A percentile compares a stretch with the other conserved stretches of the same genome.
Evolutionary conservation across 495 filamentous ascomycete genomes (phyloP).

Genomic region (Trichoderma virens): DNA sequence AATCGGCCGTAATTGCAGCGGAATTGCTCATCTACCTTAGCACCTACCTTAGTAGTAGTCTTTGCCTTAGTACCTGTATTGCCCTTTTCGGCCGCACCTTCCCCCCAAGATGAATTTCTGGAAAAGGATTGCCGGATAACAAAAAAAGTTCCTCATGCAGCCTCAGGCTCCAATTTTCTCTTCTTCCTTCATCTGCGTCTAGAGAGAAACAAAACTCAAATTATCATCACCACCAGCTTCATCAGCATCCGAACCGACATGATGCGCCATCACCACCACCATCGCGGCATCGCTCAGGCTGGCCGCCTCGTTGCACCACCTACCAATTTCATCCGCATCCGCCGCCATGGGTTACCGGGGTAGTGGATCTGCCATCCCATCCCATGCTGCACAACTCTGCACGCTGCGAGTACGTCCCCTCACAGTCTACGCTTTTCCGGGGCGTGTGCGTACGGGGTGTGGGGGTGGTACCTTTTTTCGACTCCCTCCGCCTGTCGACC

Average conservation of each 20-base stretch:
- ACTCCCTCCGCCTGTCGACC: neutral
- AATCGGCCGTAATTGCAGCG: neutral
- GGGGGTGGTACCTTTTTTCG: slow-evolving; percentile 5
- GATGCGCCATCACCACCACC: neutral
- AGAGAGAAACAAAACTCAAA: too few relatives aligned
- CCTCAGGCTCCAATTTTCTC: neutral
- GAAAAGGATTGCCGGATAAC: too few relatives aligned
- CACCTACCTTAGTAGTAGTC: too few relatives aligned
- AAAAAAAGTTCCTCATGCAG: neutral
- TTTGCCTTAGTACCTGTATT: neutral
- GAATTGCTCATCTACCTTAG: too few relatives aligned
- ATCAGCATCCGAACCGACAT: neutral
- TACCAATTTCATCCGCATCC: slow-evolving; percentile 3
- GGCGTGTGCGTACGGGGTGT: slow-evolving; percentile 1
- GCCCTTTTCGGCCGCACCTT: neutral
- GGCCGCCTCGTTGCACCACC: slow-evolving; percentile 4
- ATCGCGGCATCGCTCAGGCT: neutral
- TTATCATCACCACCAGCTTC: too few relatives aligned
- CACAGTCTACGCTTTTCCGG: neutral
- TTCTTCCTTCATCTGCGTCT: neutral
- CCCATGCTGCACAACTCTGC: neutral
- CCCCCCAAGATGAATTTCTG: neutral
- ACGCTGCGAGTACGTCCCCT: neutral
- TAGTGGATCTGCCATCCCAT: slow-evolving; percentile 5
- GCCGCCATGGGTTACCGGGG: slow-evolving; percentile 8